Evolutionary conservation across 1,284 basidiomycete genomes (phyloP), one percentile per base, ranked within the genome.

Genomic region (Leccinum fuscescens): DNA sequence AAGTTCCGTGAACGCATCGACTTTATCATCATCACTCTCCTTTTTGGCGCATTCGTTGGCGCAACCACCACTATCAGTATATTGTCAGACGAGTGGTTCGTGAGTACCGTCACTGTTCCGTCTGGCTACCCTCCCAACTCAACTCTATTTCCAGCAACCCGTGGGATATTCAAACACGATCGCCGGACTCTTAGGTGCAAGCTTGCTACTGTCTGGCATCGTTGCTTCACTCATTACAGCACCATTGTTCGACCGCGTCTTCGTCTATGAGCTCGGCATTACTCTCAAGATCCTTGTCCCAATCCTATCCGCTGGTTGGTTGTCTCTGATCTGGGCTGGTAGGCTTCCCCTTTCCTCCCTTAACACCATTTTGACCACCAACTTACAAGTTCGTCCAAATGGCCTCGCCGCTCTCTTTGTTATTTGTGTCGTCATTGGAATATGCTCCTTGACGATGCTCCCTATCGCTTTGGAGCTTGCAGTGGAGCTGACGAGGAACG

Each of bases 261-360:
- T 93, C 61, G 91, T 89, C 2, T 80, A 85, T 63, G 85, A 85
- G 63, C 79, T 92, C 42, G 88, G 84, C 0, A 62, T 84, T 6
- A 82, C 84, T 2, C 67, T 79, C 57, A 90, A 89, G 61, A 60
- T 85, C 0, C 69, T 90, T 15, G 80, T 86, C 12, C 89, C 90
- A 2, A 68, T 86, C 55, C 76, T 89, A 8, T 85, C 79, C 7
- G 78, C 69, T 1, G 78, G 78, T 20, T 93, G 90, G 89, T 73
- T 92, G 20, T 82, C 83, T 11, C 74, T 93, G 11, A 86, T 93
- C 46, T 93, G 89, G 89, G 89, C 86, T 53, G 82, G 90, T 89
- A 67, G 27, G 82, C 71, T n/a, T 50, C 3, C 9, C 48, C 54
- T 46, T 46, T 44, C 6, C 33, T 46, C 11, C 17, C 9, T 50